Percentiles rank a stretch among this genome's conserved stretches.
These are phyloP conservation scores for Diaporthe humulicola DNA, from an alignment of 2,329 filamentous ascomycete species.

Conservation along the genomic window DNA sequence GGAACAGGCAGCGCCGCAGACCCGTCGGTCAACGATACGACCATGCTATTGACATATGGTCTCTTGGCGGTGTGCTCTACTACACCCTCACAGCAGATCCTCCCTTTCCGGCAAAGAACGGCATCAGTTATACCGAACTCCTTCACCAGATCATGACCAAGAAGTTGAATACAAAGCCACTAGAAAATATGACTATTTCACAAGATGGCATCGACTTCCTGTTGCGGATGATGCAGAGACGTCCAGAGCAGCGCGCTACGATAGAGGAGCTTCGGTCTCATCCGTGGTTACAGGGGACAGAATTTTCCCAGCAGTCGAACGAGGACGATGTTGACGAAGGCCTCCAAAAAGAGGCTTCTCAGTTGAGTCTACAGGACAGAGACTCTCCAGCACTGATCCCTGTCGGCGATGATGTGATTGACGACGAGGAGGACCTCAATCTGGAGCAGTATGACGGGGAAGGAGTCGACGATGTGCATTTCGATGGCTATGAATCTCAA, in stretches of 20 bases:
- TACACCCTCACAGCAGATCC: constrained; percentile 84
- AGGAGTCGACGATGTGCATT: constrained; percentile 53
- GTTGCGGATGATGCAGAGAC: constrained; percentile 82
- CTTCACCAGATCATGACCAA: constrained; percentile 89
- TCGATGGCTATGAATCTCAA: constrained; percentile 76
- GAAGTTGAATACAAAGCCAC: constrained; percentile 74
- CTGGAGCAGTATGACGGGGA: constrained; percentile 44
- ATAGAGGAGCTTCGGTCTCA: constrained; percentile 78
- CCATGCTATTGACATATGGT: constrained; percentile 97
- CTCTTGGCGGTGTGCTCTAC: constrained; percentile 91
- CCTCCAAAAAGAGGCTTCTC: constrained; percentile 70
- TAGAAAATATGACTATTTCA: constrained; percentile 72
- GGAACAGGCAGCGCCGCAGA: constrained; percentile 72
- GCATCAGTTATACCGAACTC: constrained; percentile 83
- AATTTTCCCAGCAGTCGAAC: constrained; percentile 59
- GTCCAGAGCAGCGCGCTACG: constrained; percentile 82
- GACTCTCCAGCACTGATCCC: constrained; percentile 40
- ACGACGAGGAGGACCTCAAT: constrained; percentile 44
- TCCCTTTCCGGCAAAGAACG: constrained; percentile 84
- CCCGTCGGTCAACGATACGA: constrained; percentile 78
- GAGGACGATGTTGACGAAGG: constrained; percentile 75
- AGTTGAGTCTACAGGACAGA: constrained; percentile 71
- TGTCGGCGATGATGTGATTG: constrained; percentile 48
- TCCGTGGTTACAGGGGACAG: constrained; percentile 74
- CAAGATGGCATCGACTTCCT: constrained; percentile 80